phyloP scores from a whole-genome alignment of 805 yeast genomes.

The Cyberlindnera amylophila region DNA sequence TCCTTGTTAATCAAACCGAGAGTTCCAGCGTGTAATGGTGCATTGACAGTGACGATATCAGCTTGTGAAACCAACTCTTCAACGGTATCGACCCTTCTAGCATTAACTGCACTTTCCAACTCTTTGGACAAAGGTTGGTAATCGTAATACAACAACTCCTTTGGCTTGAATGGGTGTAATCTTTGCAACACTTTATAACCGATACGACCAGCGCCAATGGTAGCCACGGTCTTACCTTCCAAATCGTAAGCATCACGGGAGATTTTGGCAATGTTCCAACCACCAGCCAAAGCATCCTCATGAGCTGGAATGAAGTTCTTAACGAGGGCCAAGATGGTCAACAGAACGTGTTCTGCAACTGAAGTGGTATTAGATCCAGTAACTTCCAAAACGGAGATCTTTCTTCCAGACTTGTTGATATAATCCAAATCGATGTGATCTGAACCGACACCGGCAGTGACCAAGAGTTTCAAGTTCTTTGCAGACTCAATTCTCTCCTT shows the following conservation, averaged over 20 bases:
- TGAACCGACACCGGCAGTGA: slow-evolving; percentile 85
- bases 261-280: slow-evolving; percentile 75
- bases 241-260: slow-evolving; percentile 73
- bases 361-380: slow-evolving; percentile 79
- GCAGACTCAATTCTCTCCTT: slow-evolving; percentile 65
- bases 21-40: slow-evolving; percentile 72
- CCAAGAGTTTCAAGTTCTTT: slow-evolving; percentile 61
- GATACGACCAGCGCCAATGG: slow-evolving; percentile 80
- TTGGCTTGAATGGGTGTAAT: slow-evolving; percentile 67
- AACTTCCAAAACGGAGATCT: slow-evolving; percentile 71
- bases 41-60: slow-evolving; percentile 72
- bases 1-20: slow-evolving; percentile 65
- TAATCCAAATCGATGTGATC: slow-evolving; percentile 75
- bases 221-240: slow-evolving; percentile 73
- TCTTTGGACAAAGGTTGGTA: slow-evolving; percentile 63
- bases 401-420: slow-evolving; percentile 51
- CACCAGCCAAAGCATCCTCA: slow-evolving; percentile 55
- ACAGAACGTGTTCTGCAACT: slow-evolving; percentile 77
- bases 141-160: slow-evolving; percentile 70
- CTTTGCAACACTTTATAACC: slow-evolving; percentile 75
- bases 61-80: slow-evolving; percentile 65
- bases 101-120: slow-evolving; percentile 55
- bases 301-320: slow-evolving; percentile 80
- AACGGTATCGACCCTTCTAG: slow-evolving; percentile 53
- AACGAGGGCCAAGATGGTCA: slow-evolving; percentile 67